These are phyloP conservation scores for Rhodotorula sp. DNA, from an alignment of 1,284 basidiomycete genomes.

Conservation along the genomic window DNA sequence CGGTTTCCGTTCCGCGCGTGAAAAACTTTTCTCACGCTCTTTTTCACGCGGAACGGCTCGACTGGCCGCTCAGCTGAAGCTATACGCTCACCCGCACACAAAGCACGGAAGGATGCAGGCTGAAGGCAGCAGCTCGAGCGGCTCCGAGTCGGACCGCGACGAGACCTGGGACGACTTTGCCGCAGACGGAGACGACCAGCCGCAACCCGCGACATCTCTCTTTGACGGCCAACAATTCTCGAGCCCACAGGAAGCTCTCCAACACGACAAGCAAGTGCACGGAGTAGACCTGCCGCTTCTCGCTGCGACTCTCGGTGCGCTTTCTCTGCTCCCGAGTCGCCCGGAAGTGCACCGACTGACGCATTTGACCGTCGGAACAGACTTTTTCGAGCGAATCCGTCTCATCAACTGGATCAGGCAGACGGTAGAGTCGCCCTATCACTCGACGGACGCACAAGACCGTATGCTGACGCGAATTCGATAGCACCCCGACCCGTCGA, in stretches of 20 bases:
- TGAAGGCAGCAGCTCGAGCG: neutral
- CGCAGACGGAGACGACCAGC: neutral
- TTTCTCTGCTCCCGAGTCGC: neutral
- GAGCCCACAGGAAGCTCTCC: constrained; percentile 62
- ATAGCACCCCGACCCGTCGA: constrained; percentile 51
- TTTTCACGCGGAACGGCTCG: neutral
- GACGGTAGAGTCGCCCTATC: constrained; percentile 52
- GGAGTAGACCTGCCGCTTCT: constrained; percentile 63
- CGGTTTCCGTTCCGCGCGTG: too few relatives aligned
- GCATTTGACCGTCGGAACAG: constrained; percentile 38
- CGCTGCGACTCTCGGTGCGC: constrained; percentile 59
- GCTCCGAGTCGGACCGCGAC: constrained; percentile 51
- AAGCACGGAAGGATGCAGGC: neutral
- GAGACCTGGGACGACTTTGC: constrained; percentile 71
- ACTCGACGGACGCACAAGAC: neutral
- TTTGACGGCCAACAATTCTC: constrained; percentile 68
- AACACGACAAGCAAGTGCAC: constrained; percentile 64
- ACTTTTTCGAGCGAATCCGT: constrained; percentile 71
- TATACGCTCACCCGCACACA: too few relatives aligned
- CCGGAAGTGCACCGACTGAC: too few relatives aligned
- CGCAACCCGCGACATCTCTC: constrained; percentile 66
- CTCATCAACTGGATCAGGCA: constrained; percentile 84
- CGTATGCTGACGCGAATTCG: neutral
- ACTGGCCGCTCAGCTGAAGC: too few relatives aligned
- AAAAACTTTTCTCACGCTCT: neutral